Percentiles rank a stretch among this genome's conserved stretches.
Evolutionary conservation across 2,329 filamentous ascomycete genomes (phyloP).

Genomic region (Rhynchosporium agropyri): DNA sequence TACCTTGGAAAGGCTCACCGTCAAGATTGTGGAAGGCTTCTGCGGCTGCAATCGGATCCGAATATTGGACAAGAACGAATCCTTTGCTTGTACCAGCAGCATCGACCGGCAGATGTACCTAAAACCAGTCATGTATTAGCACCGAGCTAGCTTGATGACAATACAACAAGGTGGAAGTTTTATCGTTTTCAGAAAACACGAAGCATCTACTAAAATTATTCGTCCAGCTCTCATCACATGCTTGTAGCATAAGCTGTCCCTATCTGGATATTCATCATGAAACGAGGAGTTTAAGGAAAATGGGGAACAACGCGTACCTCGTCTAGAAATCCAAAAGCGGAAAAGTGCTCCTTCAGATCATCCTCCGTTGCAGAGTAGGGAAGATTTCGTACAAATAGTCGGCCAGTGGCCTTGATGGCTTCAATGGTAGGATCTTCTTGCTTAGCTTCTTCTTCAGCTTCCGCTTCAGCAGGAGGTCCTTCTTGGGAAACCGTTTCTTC

Average conservation of each 20-base stretch:
- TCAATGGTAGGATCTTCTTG: constrained; percentile 49
- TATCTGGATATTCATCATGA: constrained; percentile 98
- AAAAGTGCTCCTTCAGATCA: constrained; percentile 74
- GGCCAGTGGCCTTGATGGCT: constrained; percentile 69
- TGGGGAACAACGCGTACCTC: constrained; percentile 68
- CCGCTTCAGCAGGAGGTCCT: constrained; percentile 28
- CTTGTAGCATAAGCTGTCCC: constrained; percentile 96
- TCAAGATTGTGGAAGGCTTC: constrained; percentile 80
- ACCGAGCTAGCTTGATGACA: constrained; percentile 26
- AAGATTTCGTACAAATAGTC: constrained; percentile 88
- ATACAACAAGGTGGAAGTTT: constrained; percentile 33
- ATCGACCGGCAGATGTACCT: constrained; percentile 87
- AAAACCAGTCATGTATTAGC: constrained; percentile 48
- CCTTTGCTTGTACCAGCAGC: constrained; percentile 78
- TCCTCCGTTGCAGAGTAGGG: constrained; percentile 78
- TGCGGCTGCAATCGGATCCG: constrained; percentile 71
- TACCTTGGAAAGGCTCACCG: constrained; percentile 86
- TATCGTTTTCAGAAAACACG: constrained; percentile 67
- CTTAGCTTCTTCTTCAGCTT: constrained; percentile 35
- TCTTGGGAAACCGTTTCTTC: constrained; percentile 30
- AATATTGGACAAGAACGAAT: constrained; percentile 84
- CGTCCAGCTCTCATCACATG: constrained; percentile 92
- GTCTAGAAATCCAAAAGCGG: constrained; percentile 72
- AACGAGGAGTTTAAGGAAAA: constrained; percentile 41
- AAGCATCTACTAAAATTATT: constrained; percentile 99